phyloP scores from a whole-genome alignment of 176 grass and related monocot species.

The Oropetium thomaeum region DNA sequence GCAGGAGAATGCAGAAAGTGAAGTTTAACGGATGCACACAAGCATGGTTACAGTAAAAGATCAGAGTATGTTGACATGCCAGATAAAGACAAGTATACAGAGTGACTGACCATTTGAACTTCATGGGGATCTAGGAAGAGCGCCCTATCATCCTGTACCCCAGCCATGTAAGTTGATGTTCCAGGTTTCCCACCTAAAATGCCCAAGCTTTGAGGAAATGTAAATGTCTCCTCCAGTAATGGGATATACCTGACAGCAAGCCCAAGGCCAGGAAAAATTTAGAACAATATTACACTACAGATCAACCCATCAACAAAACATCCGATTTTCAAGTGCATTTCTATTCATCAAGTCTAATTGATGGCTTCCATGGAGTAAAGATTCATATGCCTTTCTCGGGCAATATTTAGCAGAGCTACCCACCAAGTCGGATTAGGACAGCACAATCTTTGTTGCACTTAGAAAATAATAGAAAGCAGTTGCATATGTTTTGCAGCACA shows the following conservation, averaged over 20 bases:
- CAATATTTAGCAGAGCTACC: conserved; percentile 14
- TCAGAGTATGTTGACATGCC: background rate
- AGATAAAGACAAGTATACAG: background rate
- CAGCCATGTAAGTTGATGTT: conserved; percentile 88
- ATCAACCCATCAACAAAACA: conserved; percentile 28
- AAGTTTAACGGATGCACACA: background rate
- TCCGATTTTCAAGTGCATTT: background rate
- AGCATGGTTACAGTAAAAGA: background rate
- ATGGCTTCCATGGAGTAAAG: background rate
- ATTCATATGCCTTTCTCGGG: background rate
- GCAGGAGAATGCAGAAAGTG: background rate
- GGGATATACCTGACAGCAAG: conserved; percentile 76
- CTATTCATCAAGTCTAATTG: conserved; percentile 6
- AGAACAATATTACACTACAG: background rate
- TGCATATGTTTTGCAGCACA: background rate
- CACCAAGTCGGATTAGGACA: background rate
- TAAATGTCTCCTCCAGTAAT: conserved; percentile 88
- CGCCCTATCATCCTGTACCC: conserved; percentile 89
- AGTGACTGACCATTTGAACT: conserved; percentile 59
- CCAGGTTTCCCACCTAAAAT: conserved; percentile 99
- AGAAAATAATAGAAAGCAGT: background rate
- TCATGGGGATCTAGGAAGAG: conserved; percentile 97
- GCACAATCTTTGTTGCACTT: background rate
- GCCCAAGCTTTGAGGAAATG: conserved; percentile 93
- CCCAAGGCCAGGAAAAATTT: conserved; percentile 9